These are phyloP conservation scores for Prunus mongolica DNA, from an alignment of 306 rosid species.

Conservation along the genomic window DNA sequence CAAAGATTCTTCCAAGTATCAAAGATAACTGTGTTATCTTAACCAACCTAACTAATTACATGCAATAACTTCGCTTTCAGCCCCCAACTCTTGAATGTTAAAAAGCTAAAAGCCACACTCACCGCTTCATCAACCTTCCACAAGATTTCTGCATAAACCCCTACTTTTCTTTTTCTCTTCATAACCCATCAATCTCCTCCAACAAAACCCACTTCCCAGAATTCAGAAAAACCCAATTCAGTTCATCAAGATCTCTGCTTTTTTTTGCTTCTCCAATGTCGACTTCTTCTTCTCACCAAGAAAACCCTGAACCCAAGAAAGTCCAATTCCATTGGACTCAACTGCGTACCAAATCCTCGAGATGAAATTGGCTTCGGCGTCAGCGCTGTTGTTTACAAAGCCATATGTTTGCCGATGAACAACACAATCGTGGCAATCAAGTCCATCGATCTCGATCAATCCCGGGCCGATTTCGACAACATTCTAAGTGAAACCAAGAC, in stretches of 20 bases:
- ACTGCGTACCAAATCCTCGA: conserved; percentile 31
- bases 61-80: too few relatives aligned
- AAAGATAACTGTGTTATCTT: too few relatives aligned
- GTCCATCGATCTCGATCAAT: conserved; percentile 54
- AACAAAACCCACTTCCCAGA: background rate
- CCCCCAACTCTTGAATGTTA: too few relatives aligned
- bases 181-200: background rate
- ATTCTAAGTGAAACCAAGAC: conserved; percentile 44
- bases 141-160: conserved; percentile 14
- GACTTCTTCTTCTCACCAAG: background rate
- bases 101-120: too few relatives aligned
- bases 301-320: conserved; percentile 17
- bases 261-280: background rate
- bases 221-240: background rate
- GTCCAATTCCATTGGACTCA: conserved; percentile 46
- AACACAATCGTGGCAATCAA: conserved; percentile 57
- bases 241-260: background rate
- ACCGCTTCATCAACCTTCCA: conserved; percentile 6
- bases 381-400: conserved; percentile 60
- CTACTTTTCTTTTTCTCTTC: background rate
- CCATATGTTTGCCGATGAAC: conserved; percentile 46
- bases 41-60: too few relatives aligned
- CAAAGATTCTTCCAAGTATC: too few relatives aligned
- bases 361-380: conserved; percentile 50
- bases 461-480: conserved; percentile 35